These are phyloP conservation scores for Amorphotheca resinae DNA, from an alignment of 495 filamentous ascomycete genomes.

Conservation along the genomic window DNA sequence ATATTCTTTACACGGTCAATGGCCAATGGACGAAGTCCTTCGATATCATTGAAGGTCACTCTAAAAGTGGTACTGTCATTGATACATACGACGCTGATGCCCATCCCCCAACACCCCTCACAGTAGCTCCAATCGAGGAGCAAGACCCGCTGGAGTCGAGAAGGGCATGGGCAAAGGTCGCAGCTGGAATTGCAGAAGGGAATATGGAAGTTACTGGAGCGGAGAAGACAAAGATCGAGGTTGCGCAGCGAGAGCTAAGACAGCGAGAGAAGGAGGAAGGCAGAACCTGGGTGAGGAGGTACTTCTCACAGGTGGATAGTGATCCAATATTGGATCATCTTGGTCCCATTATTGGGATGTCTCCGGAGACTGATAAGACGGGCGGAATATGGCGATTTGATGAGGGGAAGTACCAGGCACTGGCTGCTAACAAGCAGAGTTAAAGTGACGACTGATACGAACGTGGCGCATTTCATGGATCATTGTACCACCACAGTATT, in stretches of 20 bases:
- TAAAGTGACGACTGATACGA: no score
- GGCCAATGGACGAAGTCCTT: constrained; percentile 91
- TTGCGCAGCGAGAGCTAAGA: constrained; percentile 74
- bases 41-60: constrained; percentile 61
- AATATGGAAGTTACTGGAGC: constrained; percentile 71
- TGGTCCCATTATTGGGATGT: constrained; percentile 12
- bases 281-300: constrained; percentile 73
- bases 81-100: constrained; percentile 59
- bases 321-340: constrained; percentile 15
- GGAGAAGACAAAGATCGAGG: constrained; percentile 89
- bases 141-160: constrained; percentile 85
- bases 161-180: constrained; percentile 85
- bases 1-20: constrained; percentile 75
- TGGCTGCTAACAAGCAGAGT: background rate
- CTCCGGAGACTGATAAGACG: constrained; percentile 46
- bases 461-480: no score
- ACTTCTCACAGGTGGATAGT: constrained; percentile 46
- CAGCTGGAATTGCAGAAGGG: constrained; percentile 67
- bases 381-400: constrained; percentile 65
- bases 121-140: constrained; percentile 59
- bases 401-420: constrained; percentile 21
- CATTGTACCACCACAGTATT: no score
- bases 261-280: constrained; percentile 69
- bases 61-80: constrained; percentile 52
- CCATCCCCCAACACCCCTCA: constrained; percentile 52